Evolutionary conservation across 2,329 filamentous ascomycete genomes (phyloP), one percentile per base, ranked within the genome.

Genomic region (Eutypa lata): DNA sequence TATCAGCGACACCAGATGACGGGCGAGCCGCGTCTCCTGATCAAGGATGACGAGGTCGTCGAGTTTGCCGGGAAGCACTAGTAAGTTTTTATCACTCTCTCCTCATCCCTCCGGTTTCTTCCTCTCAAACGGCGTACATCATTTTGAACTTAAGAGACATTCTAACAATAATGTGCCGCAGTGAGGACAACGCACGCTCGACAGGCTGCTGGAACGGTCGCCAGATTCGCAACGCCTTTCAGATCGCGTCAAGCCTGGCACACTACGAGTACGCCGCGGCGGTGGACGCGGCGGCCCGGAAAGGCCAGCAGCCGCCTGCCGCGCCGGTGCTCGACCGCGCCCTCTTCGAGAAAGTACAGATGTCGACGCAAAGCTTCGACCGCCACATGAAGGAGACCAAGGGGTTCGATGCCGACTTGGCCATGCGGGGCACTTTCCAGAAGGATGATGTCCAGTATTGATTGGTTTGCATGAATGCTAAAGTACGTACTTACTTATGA

Each of bases 281-380:
- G 7, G 60, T 60, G 2, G 65, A 70, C 21, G 43, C 57, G 16
- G 71, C 71, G 6, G 63, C 60, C 8, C 59, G 60, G 11, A 60
- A 61, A 1, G 71, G 72, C 31, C 65, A 71, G 57, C 59, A 64
- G 22, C 63, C 65, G 0, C 68, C 72, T n/a, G 61, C 63, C 0
- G 71, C 65, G 2, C 71, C 72, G 0, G 61, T 73, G 1, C 57
- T 74, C 2, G 71, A 73, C n/a, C 65, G 68, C 1, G 51, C 57
- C 5, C 56, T 72, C 53, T 74, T 74, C 26, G 70, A 73, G 48
- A 73, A 73, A 65, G 71, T 74, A 8, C 70, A 74, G 63, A 66
- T 74, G 70, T 73, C 71, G 54, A 74, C 72, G 2, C 66, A 71
- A 62, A 72, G 69, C 57, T 74, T 74, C 53, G 71, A 74, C 18